These are phyloP conservation scores for Agaricus subrufescens DNA, from an alignment of 768 basidiomycete genomes.

Conservation along the genomic window DNA sequence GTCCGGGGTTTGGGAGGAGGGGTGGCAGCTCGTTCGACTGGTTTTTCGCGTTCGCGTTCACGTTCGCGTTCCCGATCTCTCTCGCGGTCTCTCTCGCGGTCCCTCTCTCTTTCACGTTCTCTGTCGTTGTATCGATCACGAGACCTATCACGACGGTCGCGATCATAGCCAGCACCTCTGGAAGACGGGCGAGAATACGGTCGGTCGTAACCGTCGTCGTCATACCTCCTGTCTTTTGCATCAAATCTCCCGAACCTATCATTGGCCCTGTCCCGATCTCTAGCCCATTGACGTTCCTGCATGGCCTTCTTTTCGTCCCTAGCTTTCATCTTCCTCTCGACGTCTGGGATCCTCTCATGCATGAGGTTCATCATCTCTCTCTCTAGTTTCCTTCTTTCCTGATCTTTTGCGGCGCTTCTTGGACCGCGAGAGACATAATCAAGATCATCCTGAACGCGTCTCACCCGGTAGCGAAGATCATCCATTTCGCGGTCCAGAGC, in stretches of 20 bases:
- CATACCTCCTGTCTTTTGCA: constrained; percentile 37
- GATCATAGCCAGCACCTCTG: constrained; percentile 24
- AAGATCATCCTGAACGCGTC: constrained; percentile 85
- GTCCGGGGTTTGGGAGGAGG: constrained; percentile 49
- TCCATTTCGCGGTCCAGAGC: constrained; percentile 87
- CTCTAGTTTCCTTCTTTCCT: constrained; percentile 83
- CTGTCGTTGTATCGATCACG: constrained; percentile 18
- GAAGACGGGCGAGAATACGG: constrained; percentile 35
- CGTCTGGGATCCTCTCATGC: constrained; percentile 89
- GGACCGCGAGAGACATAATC: constrained; percentile 82
- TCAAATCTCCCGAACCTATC: constrained; percentile 72
- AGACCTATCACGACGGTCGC: constrained; percentile 26
- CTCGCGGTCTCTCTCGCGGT: constrained; percentile 15
- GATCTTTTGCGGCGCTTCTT: constrained; percentile 67
- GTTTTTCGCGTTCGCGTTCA: constrained; percentile 20
- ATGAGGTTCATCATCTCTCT: constrained; percentile 79
- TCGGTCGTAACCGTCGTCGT: constrained; percentile 46
- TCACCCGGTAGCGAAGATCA: constrained; percentile 80
- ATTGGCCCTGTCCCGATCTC: constrained; percentile 82
- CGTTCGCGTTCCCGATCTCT: constrained; percentile 23
- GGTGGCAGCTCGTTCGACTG: constrained; percentile 41
- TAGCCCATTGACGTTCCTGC: constrained; percentile 73
- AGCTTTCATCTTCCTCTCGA: constrained; percentile 80
- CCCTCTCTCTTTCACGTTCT: constrained; percentile 18
- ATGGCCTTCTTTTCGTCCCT: constrained; percentile 70